Percentiles rank a stretch among this genome's conserved stretches.
Conservation (phyloP, 1,284 basidiomycete genomes). For the Pholiota adiposa region DNA sequence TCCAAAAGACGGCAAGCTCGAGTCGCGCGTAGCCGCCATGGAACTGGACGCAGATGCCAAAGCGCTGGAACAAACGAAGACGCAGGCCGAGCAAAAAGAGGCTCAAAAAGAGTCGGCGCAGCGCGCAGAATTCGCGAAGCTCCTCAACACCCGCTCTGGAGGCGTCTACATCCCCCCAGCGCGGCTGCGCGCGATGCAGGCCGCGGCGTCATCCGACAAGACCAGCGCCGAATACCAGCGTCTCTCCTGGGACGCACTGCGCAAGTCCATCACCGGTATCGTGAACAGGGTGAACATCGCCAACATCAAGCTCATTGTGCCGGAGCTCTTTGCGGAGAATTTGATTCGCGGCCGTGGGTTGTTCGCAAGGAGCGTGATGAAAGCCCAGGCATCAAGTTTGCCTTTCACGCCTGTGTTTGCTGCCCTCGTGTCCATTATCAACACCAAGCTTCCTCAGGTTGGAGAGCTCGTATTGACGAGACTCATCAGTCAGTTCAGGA, state of each 20-base stretch:
- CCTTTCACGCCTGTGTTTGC: conserved; percentile 99
- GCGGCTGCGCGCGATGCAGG: conserved; percentile 89
- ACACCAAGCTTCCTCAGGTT: conserved; percentile 96
- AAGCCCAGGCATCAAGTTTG: conserved; percentile 94
- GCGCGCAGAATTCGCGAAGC: conserved; percentile 81
- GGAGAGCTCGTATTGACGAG: conserved; percentile 91
- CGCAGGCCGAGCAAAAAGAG: conserved; percentile 42
- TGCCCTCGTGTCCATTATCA: conserved; percentile 92
- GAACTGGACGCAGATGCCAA: conserved; percentile 64
- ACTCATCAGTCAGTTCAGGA: conserved; percentile 93
- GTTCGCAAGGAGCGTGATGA: conserved; percentile 95
- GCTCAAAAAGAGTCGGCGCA: conserved; percentile 65
- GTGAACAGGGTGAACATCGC: conserved; percentile 97
- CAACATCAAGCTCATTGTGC: conserved; percentile 97
- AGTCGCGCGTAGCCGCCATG: conserved; percentile 71
- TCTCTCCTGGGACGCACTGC: conserved; percentile 96
- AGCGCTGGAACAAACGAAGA: conserved; percentile 34
- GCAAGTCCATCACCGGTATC: conserved; percentile 98
- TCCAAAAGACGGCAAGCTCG: conserved; percentile 80
- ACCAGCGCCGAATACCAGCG: conserved; percentile 92
- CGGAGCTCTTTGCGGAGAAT: conserved; percentile 93
- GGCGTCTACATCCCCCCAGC: conserved; percentile 98
- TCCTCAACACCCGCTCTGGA: conserved; percentile 80
- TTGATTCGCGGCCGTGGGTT: conserved; percentile 89
- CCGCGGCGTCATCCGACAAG: conserved; percentile 85